These are phyloP conservation scores for Metschnikowia cerradonensis DNA, from an alignment of 805 yeast genomes.

Conservation along the genomic window DNA sequence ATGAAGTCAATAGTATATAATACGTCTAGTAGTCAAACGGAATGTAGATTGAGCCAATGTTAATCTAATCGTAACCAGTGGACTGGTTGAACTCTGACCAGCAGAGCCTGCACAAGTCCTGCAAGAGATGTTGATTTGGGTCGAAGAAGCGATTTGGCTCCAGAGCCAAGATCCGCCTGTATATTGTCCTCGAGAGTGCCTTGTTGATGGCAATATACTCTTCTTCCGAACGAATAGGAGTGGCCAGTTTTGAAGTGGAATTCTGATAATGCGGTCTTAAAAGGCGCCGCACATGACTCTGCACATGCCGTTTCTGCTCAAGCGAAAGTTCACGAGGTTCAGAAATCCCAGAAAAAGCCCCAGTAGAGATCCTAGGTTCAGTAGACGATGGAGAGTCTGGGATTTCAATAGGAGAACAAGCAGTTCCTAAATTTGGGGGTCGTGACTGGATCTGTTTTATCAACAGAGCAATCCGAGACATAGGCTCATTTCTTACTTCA, in stretches of 20 bases:
- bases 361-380: not conserved
- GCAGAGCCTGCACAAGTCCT: conserved; percentile 5
- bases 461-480: conserved; percentile 17
- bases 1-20: too few relatives aligned
- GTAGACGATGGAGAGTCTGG: not conserved
- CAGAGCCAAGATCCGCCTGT: conserved; percentile 29
- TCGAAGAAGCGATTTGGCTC: not conserved
- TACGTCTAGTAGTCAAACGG: too few relatives aligned
- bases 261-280: conserved; percentile 46
- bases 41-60: too few relatives aligned
- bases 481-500: not conserved
- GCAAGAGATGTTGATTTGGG: not conserved
- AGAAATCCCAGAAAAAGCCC: too few relatives aligned
- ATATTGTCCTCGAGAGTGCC: conserved; percentile 56
- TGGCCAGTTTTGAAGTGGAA: not conserved
- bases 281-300: conserved; percentile 49
- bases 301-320: conserved; percentile 54
- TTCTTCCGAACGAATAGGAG: conserved; percentile 25
- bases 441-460: conserved; percentile 20
- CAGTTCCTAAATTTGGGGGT: not conserved
- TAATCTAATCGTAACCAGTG: too few relatives aligned
- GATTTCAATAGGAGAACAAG: not conserved
- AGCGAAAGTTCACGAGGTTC: conserved; percentile 20
- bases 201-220: conserved; percentile 60
- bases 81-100: not conserved